Evolutionary conservation across 2,329 filamentous ascomycete species (phyloP), one percentile per base, ranked within the genome.

Genomic region (Cercospora zeae-maydis): DNA sequence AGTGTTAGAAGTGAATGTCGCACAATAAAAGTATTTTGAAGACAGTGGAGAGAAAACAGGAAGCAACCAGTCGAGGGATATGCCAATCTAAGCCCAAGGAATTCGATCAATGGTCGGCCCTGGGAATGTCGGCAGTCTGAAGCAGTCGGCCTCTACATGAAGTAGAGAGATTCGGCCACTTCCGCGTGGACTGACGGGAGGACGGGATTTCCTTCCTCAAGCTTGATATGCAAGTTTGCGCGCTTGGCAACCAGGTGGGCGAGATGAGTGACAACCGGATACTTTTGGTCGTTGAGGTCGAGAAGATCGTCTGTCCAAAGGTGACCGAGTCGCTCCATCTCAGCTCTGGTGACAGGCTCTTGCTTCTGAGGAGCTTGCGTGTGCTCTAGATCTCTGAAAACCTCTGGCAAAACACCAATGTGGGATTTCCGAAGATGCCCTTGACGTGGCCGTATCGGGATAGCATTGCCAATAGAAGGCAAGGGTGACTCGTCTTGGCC

Each of bases 251-350:
- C 64, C 3, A 51, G 24, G 3, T 59, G 59, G 11, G 64, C 64
- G 13, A 66, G 62, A 36, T 66, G 53, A 4, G 62, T 64, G 27
- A 53, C 45, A 19, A 66, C 39, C 10, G 64, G 62, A 51, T 53
- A 64, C 42, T 66, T 64, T 21, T 56, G 62, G 37, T 57, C 42
- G 47, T 57, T n/a, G 11, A 66, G 62, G 14, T 36, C 47, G 9
- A 66, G 53, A 13, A 34, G n/a, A 2, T 60, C 36, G 5, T 63
- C 64, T 6, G 42, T 24, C 56, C 59, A 66, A 13, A 61, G 21
- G 21, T 49, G 21, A 4, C 31, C 57, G 19, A 62, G 33, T 7
- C 54, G 42, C 13, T 53, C 39, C 58, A 61, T 52, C 27, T 57
- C 58, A 21, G 34, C 6, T 56, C 36, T 19, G 31, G 34, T 55